Base-by-base conservation (phyloP, 1,139 yeast genomes). In the Zygoascus sp. region DNA sequence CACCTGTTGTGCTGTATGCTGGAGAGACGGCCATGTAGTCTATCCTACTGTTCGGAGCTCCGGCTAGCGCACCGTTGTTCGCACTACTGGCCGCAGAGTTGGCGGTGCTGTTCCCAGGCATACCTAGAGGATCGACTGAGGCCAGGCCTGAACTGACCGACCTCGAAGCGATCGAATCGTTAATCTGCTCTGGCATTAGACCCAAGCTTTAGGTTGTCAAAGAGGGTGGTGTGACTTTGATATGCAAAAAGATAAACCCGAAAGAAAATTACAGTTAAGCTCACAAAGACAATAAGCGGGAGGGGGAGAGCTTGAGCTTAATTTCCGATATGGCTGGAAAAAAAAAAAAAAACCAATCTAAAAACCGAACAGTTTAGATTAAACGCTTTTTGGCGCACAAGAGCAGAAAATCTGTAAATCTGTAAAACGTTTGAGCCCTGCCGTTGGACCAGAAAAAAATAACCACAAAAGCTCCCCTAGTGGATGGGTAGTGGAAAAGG, bases 211-310 rank as follows among this genome's bases (percentile, higher is more conserved):
- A n/a, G n/a, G n/a, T n/a, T n/a, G n/a, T n/a, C n/a, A n/a, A n/a
- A 16, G 34, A 30, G 13, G 8, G 34, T 30, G 34, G 34, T 30
- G 34, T 30, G 34, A 30, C 7, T 30, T 30, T 30, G 34, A 30
- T 30, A 30, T 30, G 34, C 34, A 30, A 7, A 30, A 16, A 16
- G 34, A n/a, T 16, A 15, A n/a, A n/a, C n/a, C n/a, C n/a, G n/a
- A n/a, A n/a, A 11, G 17, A 11, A 30, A 30, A 30, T 30, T 30
- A 11, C 11, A 30, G 13, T 30, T 10, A 28, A 30, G 34, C 34
- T 30, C 34, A 5, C 4, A n/a, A 25, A 3, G 28, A 25, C 28
- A 22, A 22, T 7, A 6, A 25, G n/a, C 28, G n/a, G n/a, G n/a
- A n/a, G n/a, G n/a, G n/a, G n/a, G n/a, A n/a, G n/a, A n/a, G n/a